Conservation (phyloP, 2,329 filamentous ascomycete species). For the Alternaria brassicicola region DNA sequence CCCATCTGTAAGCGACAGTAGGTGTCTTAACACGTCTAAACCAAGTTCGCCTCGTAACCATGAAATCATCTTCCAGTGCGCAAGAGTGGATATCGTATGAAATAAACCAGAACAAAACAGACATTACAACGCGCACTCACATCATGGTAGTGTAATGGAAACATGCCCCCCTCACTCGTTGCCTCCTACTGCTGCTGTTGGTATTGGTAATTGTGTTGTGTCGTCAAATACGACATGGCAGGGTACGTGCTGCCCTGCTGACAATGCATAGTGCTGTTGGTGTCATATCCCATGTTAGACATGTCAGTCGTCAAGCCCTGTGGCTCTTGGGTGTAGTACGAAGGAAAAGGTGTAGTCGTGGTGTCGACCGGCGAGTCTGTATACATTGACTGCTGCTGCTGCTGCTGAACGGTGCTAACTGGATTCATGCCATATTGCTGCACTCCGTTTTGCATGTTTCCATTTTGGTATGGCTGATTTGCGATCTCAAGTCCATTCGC, state of each 20-base stretch:
- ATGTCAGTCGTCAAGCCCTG: conserved; percentile 34
- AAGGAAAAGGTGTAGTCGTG: conserved; percentile 35
- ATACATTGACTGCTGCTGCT: conserved; percentile 40
- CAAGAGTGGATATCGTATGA: conserved; percentile 16
- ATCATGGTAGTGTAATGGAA: neutral
- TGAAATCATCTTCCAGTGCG: neutral
- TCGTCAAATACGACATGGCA: conserved; percentile 41
- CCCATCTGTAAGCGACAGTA: conserved; percentile 1
- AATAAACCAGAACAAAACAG: neutral
- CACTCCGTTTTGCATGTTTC: conserved; percentile 30
- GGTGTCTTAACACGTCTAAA: conserved; percentile 2
- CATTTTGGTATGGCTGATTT: conserved; percentile 35
- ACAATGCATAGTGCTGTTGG: conserved; percentile 36
- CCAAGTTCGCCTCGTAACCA: conserved; percentile 2
- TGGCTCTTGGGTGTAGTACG: conserved; percentile 43
- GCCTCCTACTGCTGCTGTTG: conserved; percentile 27
- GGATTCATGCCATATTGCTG: conserved; percentile 39
- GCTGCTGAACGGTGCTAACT: conserved; percentile 37
- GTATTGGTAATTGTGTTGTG: conserved; percentile 43
- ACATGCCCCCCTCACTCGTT: neutral
- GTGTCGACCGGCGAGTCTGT: conserved; percentile 48
- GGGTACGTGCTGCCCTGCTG: conserved; percentile 40
- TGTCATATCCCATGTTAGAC: conserved; percentile 34
- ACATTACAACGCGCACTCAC: neutral
- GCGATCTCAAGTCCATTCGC: conserved; percentile 39